phyloP scores from a whole-genome alignment of 306 rosid species.

The Begonia fuchsioides region DNA sequence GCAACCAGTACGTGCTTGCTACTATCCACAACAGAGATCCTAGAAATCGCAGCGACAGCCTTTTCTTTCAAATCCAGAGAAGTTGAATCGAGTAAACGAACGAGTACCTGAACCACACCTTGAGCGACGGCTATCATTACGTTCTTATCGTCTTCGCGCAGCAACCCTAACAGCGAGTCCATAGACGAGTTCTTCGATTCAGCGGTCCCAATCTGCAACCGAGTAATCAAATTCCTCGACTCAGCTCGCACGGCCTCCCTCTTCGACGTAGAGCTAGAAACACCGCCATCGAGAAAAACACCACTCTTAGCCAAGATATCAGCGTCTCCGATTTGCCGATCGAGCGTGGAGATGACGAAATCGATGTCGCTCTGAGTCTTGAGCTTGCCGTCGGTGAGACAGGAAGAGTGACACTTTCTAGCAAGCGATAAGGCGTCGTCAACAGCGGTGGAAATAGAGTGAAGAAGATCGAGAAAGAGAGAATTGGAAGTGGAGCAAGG shows the following conservation, averaged over 20 bases:
- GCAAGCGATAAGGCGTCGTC: slow-evolving; percentile 39
- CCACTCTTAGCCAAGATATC: slow-evolving; percentile 71
- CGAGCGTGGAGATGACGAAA: slow-evolving; percentile 45
- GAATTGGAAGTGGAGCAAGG: slow-evolving; percentile 34
- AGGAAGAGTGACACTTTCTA: slow-evolving; percentile 22
- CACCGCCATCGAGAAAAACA: slow-evolving; percentile 32
- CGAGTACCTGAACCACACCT: slow-evolving; percentile 73
- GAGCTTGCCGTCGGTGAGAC: slow-evolving; percentile 52
- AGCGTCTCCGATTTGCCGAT: slow-evolving; percentile 46
- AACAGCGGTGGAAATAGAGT: slow-evolving; percentile 31
- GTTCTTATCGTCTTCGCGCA: slow-evolving; percentile 70
- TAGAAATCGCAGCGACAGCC: slow-evolving; percentile 58
- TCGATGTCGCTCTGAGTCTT: slow-evolving; percentile 79
- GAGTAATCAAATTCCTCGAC: slow-evolving; percentile 54
- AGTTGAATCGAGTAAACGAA: slow-evolving; percentile 53
- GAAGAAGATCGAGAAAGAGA: slow-evolving; percentile 55
- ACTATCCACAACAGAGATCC: slow-evolving; percentile 56
- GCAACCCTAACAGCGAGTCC: slow-evolving; percentile 37
- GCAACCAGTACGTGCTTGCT: slow-evolving; percentile 48
- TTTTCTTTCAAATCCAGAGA: slow-evolving; percentile 44
- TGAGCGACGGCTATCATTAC: slow-evolving; percentile 85
- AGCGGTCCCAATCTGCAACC: slow-evolving; percentile 65
- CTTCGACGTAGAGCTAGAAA: slow-evolving; percentile 29
- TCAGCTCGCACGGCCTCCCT: slow-evolving; percentile 52
- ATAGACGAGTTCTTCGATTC: slow-evolving; percentile 46